A percentile compares a stretch with the other conserved stretches of the same genome.
Evolutionary conservation across 352 stramenopile genomes (phyloP).

Genomic region (Phytophthora palmivora): DNA sequence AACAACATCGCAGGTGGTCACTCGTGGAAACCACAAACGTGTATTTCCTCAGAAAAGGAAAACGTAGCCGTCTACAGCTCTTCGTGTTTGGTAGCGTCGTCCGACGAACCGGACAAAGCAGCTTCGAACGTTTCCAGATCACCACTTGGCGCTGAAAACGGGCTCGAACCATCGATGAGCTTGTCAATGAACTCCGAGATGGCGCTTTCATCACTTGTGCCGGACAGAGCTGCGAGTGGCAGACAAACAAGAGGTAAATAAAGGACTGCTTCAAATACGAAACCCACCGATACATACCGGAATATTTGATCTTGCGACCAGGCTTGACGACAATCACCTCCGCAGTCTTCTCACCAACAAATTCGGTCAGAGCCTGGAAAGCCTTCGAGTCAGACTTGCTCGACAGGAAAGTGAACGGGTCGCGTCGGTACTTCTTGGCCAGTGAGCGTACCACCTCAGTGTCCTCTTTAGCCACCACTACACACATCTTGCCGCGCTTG

Average conservation of each 20-base stretch:
- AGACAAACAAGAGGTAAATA: conserved; percentile 14
- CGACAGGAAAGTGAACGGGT: conserved; percentile 71
- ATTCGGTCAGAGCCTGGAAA: conserved; percentile 51
- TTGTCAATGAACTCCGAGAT: conserved; percentile 67
- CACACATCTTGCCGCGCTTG: conserved; percentile 77
- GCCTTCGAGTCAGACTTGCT: conserved; percentile 37
- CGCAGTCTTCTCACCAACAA: conserved; percentile 37
- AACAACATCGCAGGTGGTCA: conserved; percentile 1
- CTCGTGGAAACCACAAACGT: neutral
- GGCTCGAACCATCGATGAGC: conserved; percentile 66
- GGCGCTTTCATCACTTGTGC: conserved; percentile 36
- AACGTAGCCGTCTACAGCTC: conserved; percentile 28
- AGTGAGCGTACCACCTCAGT: conserved; percentile 51
- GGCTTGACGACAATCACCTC: conserved; percentile 69
- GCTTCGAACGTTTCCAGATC: conserved; percentile 35
- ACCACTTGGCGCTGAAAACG: conserved; percentile 43
- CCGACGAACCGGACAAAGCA: conserved; percentile 17
- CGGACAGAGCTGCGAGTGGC: conserved; percentile 40
- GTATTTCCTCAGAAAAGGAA: conserved; percentile 6
- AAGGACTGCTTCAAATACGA: too few relatives aligned
- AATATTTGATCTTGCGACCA: conserved; percentile 67
- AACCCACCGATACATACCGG: too few relatives aligned
- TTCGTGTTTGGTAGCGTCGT: conserved; percentile 31
- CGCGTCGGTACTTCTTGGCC: conserved; percentile 82
- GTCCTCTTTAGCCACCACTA: conserved; percentile 62